phyloP scores from a whole-genome alignment of 169 alveolate genomes.

The Cyclospora cayetanensis region DNA sequence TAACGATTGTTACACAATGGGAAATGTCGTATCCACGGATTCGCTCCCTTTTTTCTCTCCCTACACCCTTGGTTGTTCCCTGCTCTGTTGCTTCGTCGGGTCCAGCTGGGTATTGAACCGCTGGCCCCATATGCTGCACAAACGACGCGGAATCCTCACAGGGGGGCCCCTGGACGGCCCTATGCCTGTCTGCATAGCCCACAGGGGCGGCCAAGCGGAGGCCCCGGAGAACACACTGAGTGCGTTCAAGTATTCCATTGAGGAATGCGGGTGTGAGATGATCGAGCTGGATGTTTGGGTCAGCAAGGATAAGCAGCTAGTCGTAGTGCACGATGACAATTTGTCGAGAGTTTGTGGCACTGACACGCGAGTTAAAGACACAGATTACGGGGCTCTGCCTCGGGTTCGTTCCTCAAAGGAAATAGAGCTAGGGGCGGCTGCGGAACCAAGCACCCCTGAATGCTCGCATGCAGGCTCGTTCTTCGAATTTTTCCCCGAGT shows the following conservation, averaged over 20 bases:
- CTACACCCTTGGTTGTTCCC: too few relatives aligned
- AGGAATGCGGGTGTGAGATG: constrained; percentile 72
- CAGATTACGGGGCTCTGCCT: constrained; percentile 33
- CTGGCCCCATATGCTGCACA: too few relatives aligned
- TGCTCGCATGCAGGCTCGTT: too few relatives aligned
- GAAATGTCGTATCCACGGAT: too few relatives aligned
- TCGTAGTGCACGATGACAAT: constrained; percentile 74
- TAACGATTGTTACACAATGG: too few relatives aligned
- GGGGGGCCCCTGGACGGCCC: too few relatives aligned
- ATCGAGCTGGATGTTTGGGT: constrained; percentile 76
- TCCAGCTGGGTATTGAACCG: too few relatives aligned
- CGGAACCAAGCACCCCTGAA: too few relatives aligned
- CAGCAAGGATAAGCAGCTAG: constrained; percentile 72
- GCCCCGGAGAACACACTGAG: constrained; percentile 72
- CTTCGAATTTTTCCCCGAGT: neutral
- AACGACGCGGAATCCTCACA: too few relatives aligned
- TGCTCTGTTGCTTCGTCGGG: too few relatives aligned
- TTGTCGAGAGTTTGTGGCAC: constrained; percentile 57
- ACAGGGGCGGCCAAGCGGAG: constrained; percentile 77
- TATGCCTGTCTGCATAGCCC: constrained; percentile 65
- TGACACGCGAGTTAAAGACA: neutral
- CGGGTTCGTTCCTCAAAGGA: neutral
- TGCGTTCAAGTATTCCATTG: constrained; percentile 73
- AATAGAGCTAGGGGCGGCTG: too few relatives aligned
- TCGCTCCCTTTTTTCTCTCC: too few relatives aligned